phyloP scores from a whole-genome alignment of 2,329 filamentous ascomycete genomes.

The Xylariaceae sp. region DNA sequence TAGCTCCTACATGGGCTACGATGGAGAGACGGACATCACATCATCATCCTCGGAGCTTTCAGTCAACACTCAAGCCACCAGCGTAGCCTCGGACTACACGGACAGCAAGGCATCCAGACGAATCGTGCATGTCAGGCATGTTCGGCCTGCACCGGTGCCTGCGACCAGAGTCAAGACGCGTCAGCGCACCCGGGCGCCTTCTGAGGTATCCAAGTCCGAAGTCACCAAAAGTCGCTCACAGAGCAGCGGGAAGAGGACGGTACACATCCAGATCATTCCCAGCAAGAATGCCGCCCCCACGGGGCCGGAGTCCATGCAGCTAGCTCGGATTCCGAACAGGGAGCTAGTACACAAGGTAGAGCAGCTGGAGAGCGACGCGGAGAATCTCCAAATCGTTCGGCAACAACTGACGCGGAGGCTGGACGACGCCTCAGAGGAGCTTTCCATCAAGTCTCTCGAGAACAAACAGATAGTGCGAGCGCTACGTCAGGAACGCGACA shows the following conservation, averaged over 20 bases:
- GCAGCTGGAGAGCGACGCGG: slow-evolving; percentile 33
- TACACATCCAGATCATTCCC: slow-evolving; percentile 30
- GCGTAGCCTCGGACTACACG: slow-evolving; percentile 31
- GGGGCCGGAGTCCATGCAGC: slow-evolving; percentile 26
- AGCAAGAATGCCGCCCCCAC: slow-evolving; percentile 12
- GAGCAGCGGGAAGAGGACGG: slow-evolving; percentile 24
- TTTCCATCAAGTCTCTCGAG: slow-evolving; percentile 27
- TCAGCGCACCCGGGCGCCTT: slow-evolving; percentile 22
- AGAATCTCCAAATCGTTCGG: slow-evolving; percentile 29
- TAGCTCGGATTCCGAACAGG: slow-evolving; percentile 26
- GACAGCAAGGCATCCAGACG: slow-evolving; percentile 21
- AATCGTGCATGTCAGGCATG: slow-evolving; percentile 27
- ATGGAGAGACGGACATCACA: slow-evolving; percentile 34
- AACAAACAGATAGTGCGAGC: slow-evolving; percentile 30
- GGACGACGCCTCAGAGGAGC: slow-evolving; percentile 28
- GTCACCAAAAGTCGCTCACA: slow-evolving; percentile 25
- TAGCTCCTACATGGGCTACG: slow-evolving; percentile 25
- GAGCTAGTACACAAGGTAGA: slow-evolving; percentile 33
- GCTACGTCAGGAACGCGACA: slow-evolving; percentile 29
- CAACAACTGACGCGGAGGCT: slow-evolving; percentile 30
- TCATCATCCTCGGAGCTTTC: slow-evolving; percentile 35
- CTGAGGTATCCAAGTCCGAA: slow-evolving; percentile 24
- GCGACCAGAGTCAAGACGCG: slow-evolving; percentile 24
- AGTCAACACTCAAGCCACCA: slow-evolving; percentile 36
- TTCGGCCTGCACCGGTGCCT: slow-evolving; percentile 25